Conservation (phyloP, 805 yeast species). For the Saccharomyces jurei region DNA sequence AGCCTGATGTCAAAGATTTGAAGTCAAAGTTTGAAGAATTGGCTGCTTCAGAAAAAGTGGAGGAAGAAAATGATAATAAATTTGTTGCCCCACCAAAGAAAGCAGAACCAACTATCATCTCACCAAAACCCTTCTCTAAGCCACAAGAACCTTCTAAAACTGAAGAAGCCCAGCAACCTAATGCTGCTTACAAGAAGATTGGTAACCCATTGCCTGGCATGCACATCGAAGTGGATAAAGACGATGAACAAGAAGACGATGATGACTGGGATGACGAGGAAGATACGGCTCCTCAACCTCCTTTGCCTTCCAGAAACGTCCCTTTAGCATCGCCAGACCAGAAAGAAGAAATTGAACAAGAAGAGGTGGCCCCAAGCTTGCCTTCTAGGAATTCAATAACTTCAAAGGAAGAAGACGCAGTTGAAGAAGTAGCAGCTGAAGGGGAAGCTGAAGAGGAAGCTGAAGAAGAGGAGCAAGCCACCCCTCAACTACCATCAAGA, state of each 20-base stretch:
- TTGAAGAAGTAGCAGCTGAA: constrained; percentile 15
- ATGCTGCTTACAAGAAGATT: constrained; percentile 14
- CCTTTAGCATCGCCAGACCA: constrained; percentile 6
- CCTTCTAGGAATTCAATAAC: constrained; percentile 16
- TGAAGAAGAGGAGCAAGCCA: constrained; percentile 19
- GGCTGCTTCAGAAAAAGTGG: constrained; percentile 12
- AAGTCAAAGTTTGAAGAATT: constrained; percentile 34
- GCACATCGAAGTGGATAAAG: constrained; percentile 22
- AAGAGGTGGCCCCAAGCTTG: constrained; percentile 15
- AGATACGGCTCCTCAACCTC: constrained; percentile 8
- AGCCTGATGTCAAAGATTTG: constrained; percentile 28
- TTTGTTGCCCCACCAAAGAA: constrained; percentile 1
- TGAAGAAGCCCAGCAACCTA: constrained; percentile 6
- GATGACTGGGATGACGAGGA: constrained; percentile 24
- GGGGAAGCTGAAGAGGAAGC: constrained; percentile 13
- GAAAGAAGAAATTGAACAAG: constrained; percentile 19
- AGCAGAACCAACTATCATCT: constrained; percentile 23
- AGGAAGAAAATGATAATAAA: constrained; percentile 14
- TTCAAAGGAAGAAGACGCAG: constrained; percentile 15
- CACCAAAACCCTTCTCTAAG: constrained; percentile 21
- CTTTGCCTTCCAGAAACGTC: constrained; percentile 8
- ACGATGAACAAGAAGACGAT: constrained; percentile 16
- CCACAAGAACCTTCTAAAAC: constrained; percentile 12
- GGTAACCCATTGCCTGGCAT: constrained; percentile 31
- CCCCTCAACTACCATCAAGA: constrained; percentile 21